A percentile compares a stretch with the other conserved stretches of the same genome.
phyloP scores from a whole-genome alignment of 1,284 basidiomycete genomes.

The Malassezia pachydermatis region DNA sequence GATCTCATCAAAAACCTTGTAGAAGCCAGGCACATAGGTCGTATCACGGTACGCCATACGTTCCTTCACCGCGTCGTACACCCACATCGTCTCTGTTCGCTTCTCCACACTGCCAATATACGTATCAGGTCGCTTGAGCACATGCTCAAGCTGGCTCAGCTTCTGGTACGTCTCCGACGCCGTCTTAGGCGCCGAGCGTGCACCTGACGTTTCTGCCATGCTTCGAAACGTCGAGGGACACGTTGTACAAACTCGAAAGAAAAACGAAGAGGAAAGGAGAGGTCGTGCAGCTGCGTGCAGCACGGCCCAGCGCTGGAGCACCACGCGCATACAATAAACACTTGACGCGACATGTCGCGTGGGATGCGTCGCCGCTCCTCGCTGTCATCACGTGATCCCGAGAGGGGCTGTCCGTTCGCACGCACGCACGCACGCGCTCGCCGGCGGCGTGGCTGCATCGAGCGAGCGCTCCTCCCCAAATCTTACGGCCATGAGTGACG shows the following conservation, averaged over 20 bases:
- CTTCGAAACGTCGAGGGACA: neutral
- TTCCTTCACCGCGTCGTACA: constrained; percentile 36
- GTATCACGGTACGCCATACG: constrained; percentile 56
- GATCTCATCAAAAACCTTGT: constrained; percentile 99
- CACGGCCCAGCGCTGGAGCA: neutral
- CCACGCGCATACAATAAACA: constrained; percentile 7
- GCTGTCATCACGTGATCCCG: constrained; percentile 20
- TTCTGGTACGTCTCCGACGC: constrained; percentile 88
- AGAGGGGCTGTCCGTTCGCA: neutral
- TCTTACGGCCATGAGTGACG: constrained; percentile 23
- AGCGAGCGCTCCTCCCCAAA: neutral
- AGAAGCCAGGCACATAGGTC: constrained; percentile 91
- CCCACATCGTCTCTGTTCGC: constrained; percentile 45
- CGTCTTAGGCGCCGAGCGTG: constrained; percentile 56
- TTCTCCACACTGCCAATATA: constrained; percentile 63
- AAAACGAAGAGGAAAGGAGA: neutral
- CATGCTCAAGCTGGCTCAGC: constrained; percentile 93
- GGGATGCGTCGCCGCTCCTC: neutral
- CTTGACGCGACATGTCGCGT: neutral
- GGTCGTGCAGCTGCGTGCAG: too few relatives aligned
- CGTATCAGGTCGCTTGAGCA: constrained; percentile 89
- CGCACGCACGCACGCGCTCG: too few relatives aligned
- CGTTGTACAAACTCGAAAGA: neutral
- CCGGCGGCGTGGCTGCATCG: too few relatives aligned
- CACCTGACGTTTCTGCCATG: constrained; percentile 3